Evolutionary conservation across 495 filamentous ascomycete species (phyloP).

Genomic region (Aspergillus leporis): DNA sequence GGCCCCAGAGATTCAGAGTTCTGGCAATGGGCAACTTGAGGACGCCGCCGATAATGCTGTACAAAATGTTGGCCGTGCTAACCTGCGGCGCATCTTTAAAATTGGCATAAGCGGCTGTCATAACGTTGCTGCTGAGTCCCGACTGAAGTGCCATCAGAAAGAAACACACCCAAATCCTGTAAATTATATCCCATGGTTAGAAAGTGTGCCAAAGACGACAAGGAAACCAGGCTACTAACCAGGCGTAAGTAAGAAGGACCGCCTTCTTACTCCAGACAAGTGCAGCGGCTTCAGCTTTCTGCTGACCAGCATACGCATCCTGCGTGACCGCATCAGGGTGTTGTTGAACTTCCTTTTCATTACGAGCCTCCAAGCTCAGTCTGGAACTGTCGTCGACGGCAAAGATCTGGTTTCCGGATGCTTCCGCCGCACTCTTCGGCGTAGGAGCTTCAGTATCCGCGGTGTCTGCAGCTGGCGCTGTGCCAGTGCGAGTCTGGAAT

Average conservation of each 20-base stretch:
- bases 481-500: conserved; percentile 19
- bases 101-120: conserved; percentile 31
- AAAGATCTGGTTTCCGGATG: conserved; percentile 6
- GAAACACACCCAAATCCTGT: conserved; percentile 47
- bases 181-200: not conserved
- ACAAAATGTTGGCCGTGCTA: conserved; percentile 37
- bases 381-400: conserved; percentile 13
- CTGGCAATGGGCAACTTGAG: conserved; percentile 67
- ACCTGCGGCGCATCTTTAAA: conserved; percentile 36
- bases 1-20: conserved; percentile 65
- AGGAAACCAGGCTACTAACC: conserved; percentile 23
- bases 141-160: conserved; percentile 45
- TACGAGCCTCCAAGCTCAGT: conserved; percentile 17
- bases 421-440: conserved; percentile 1
- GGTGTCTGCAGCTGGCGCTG: conserved; percentile 12
- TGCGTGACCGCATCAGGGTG: conserved; percentile 30
- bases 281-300: conserved; percentile 44
- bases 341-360: conserved; percentile 32
- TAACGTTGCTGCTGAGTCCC: conserved; percentile 30
- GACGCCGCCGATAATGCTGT: conserved; percentile 61
- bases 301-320: conserved; percentile 38
- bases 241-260: conserved; percentile 36
- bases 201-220: not conserved
- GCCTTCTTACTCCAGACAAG: conserved; percentile 40
- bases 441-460: not conserved